These are phyloP conservation scores for Sicyos baderoa DNA, from an alignment of 306 rosid species.

Conservation along the genomic window DNA sequence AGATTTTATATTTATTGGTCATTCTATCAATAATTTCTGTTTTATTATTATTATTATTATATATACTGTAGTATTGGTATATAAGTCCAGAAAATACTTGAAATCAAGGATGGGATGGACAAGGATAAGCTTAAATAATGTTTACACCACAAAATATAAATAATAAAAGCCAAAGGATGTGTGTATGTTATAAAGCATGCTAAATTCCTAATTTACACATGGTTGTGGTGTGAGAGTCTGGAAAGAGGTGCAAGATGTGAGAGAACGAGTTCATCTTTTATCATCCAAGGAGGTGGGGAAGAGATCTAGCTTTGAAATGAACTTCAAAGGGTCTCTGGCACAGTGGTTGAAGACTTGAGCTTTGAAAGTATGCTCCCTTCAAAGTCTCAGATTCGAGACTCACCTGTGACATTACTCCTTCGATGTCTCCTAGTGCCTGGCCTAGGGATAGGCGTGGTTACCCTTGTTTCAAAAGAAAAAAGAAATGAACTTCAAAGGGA, in stretches of 20 bases:
- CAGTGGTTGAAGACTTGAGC: too few relatives aligned
- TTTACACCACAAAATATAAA: not conserved
- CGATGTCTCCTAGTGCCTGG: too few relatives aligned
- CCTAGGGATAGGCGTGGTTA: too few relatives aligned
- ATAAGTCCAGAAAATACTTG: not conserved
- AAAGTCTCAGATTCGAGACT: too few relatives aligned
- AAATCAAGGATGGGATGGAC: not conserved
- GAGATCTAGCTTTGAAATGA: not conserved
- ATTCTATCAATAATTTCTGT: not conserved
- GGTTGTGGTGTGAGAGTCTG: not conserved
- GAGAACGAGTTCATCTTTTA: too few relatives aligned
- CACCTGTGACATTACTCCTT: too few relatives aligned
- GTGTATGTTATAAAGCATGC: not conserved
- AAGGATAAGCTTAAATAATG: not conserved
- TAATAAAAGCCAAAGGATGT: not conserved
- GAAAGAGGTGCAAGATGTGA: not conserved
- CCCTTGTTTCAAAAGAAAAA: too few relatives aligned
- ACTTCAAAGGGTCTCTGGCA: slow-evolving; percentile 10
- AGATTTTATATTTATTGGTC: not conserved
- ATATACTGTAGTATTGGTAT: not conserved
- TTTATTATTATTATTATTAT: not conserved
- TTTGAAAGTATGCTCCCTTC: too few relatives aligned
- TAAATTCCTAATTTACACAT: not conserved
- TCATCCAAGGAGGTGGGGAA: too few relatives aligned
- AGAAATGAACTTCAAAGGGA: not conserved